Base-by-base conservation (phyloP, 2,329 filamentous ascomycete species). In the Harringtonia aguacate region DNA sequence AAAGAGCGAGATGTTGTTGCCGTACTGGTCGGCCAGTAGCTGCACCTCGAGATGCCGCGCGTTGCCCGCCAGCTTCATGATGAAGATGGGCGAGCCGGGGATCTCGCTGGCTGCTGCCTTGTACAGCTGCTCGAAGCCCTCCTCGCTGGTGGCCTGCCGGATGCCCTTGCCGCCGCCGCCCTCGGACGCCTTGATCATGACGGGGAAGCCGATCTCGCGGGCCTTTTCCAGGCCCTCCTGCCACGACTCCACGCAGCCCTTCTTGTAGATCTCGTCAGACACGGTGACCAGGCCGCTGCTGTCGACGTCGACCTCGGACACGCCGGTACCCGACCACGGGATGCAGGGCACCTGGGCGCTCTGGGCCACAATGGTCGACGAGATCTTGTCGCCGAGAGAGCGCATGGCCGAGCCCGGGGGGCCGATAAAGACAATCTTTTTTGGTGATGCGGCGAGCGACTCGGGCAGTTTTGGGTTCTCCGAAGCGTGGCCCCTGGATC, bases 101-200 rank as follows among this genome's bases (percentile, higher is more conserved):
- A 98, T 97, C 66, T 98, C 94, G 64, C 84, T 94, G 6, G 92
- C 89, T 20, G 94, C 92, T 37, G 90, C 92, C 66, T 94, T 92
- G 75, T 97, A 98, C 37, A 97, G 73, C 54, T 75, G 72, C 60
- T 84, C 75, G 57, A 98, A 98, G 50, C 84, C 81, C 35, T 90
- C 83, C 62, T 95, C 89, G 49, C 73, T 73, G 49, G 86, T 73
- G 53, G 92, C 92, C 70, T 97, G 95, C 62, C 94, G 87, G 61
- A 98, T 98, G 75, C 92, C 92, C 73, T 98, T 98, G 62, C 92
- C 92, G 69, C 92, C 92, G 70, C 92, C 92, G 69, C 92, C 92
- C 72, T 98, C 92, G 3, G 92, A 97, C n/a, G 92, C 92, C 74
- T 98, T 98, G 64, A 98, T 87, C 92, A 98, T 98, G 72, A 98